These are phyloP conservation scores for Circinella minor DNA, from an alignment of 371 early-diverging fungal species.

Conservation along the genomic window DNA sequence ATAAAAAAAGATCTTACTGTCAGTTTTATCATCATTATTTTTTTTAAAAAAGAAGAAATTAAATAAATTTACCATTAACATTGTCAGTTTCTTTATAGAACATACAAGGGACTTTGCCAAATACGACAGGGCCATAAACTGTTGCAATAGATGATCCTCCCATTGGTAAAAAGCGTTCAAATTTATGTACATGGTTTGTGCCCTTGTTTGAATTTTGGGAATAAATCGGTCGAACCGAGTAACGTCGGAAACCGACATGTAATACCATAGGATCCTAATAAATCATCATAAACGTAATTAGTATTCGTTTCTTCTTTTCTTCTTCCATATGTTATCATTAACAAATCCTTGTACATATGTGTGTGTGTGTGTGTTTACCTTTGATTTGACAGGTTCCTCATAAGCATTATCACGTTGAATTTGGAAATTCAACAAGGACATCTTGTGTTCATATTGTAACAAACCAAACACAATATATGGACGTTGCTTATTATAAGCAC, in stretches of 20 bases:
- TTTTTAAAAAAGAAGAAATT: background rate
- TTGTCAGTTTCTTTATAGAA: constrained; percentile 72
- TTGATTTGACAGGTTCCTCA: constrained; percentile 74
- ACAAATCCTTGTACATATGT: too few species aligned
- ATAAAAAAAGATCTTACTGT: background rate
- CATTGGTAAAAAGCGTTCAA: constrained; percentile 85
- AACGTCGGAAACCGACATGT: constrained; percentile 89
- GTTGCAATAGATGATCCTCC: constrained; percentile 79
- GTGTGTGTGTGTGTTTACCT: constrained; percentile 32
- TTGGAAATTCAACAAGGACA: constrained; percentile 83
- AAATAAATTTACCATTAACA: constrained; percentile 50
- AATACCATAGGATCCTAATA: constrained; percentile 81
- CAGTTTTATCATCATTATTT: background rate
- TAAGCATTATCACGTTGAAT: constrained; percentile 76
- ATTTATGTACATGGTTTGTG: constrained; percentile 93
- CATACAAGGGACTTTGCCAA: constrained; percentile 80
- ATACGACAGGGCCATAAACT: constrained; percentile 88
- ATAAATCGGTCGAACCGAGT: constrained; percentile 81
- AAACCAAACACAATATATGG: constrained; percentile 84
- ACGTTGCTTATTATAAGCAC: constrained; percentile 34
- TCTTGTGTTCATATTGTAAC: constrained; percentile 93
- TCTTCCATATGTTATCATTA: too few species aligned
- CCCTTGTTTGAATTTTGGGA: constrained; percentile 85
- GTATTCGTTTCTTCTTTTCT: background rate
- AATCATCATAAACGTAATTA: too few species aligned